Base-by-base conservation (phyloP, 176 grass and related monocot species). In the Avena atlantica region DNA sequence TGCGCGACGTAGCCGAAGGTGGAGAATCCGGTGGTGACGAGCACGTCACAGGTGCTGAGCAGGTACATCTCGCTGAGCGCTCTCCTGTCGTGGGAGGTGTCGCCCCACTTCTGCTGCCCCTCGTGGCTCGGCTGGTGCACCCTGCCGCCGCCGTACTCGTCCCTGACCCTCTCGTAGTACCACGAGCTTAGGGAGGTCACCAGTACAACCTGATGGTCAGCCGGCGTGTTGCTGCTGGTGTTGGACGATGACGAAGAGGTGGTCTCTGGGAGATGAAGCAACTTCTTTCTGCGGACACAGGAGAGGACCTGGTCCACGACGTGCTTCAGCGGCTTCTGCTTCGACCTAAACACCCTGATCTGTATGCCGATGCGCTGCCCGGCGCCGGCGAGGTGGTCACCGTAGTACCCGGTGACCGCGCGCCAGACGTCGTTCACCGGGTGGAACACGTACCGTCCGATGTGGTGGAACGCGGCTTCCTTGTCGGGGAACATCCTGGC, bases 391-490 rank as follows among this genome's bases (percentile, higher is more conserved):
- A 89, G 91, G 76, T 84, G 3, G 6, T 80, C 11, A 12, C 14
- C n/a, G 27, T 93, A 69, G 70, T 89, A 95, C 9, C 81, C 44
- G 15, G 78, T 89, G 50, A 95, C 68, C 15, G 55, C 27, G 11
- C 48, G 66, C 94, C 94, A 95, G 6, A 93, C 91, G 16, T 55
- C 48, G 75, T 95, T 95, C 40, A n/a, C 31, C 23, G 94, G 89
- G 65, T 91, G 94, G 85, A 95, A 93, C 4, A 93, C 73, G 74
- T 95, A 95, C 1, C 94, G 75, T 6, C 89, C 91, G 8, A 95
- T 47, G 68, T 93, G 91, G 78, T 91, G 16, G 86, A 93, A 93
- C 17, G 49, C 84, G 8, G 67, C 36, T 17, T 93, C 91, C 51
- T 83, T 93, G 55, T 86, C 78, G 0, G 91, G 89, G 80, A 95